phyloP scores from a whole-genome alignment of 345 rosid species.

The Salix udensis region DNA sequence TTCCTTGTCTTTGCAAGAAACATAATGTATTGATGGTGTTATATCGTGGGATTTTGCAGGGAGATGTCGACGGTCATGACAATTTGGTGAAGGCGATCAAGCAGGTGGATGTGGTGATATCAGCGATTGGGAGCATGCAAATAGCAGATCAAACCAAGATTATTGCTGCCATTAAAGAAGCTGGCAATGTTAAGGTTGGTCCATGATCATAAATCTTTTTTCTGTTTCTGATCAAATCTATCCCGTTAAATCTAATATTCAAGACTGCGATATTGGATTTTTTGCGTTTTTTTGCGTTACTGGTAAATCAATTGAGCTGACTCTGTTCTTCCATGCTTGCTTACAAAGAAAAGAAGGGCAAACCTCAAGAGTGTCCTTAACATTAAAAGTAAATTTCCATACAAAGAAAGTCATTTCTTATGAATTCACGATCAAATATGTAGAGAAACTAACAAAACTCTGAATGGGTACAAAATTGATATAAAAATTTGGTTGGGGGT shows the following conservation, averaged over 20 bases:
- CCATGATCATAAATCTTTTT: neutral
- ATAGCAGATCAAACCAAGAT: constrained; percentile 42
- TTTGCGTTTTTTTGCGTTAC: neutral
- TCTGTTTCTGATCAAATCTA: neutral
- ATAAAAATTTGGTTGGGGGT: neutral
- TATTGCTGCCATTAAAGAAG: constrained; percentile 48
- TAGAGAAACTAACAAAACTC: neutral
- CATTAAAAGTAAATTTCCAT: no score
- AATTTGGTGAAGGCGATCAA: constrained; percentile 51
- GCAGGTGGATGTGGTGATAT: constrained; percentile 54
- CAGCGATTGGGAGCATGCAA: constrained; percentile 34
- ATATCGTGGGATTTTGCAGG: constrained; percentile 4
- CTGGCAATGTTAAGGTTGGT: constrained; percentile 46
- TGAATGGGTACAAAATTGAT: neutral
- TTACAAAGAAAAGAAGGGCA: no score
- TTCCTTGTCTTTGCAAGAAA: neutral
- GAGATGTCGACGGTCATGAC: constrained; percentile 39
- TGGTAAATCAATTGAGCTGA: no score
- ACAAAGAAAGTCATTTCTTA: no score
- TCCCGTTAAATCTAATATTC: no score
- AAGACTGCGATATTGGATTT: neutral
- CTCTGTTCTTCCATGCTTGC: no score
- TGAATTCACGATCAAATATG: neutral
- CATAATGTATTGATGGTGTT: neutral
- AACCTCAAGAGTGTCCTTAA: no score